Base-by-base conservation (phyloP, 495 filamentous ascomycete species). In the Aspergillus biplanus region DNA sequence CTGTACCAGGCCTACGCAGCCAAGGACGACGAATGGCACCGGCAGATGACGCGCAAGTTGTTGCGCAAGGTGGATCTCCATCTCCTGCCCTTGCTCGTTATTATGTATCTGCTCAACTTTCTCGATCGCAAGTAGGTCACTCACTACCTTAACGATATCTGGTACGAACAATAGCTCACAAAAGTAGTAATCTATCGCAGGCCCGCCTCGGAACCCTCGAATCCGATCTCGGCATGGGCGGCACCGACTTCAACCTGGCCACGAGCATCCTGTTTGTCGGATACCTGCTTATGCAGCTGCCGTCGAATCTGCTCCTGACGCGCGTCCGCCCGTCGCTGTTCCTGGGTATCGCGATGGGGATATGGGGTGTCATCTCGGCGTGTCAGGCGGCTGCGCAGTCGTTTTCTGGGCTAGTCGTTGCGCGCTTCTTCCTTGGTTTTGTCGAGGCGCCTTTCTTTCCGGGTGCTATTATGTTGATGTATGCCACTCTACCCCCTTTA, bases 91-190 rank as follows among this genome's bases (percentile, higher is more conserved):
- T 83, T 86, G 67, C 69, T 90, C 42, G 79, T 88, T 46, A 34
- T 90, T 21, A 89, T 90, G 86, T 92, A 93, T 70, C 87, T 93
- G 64, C 73, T 93, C 68, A 93, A 93, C 69, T 94, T 92, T 72
- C 76, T 93, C 65, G 91, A 93, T 73, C 83, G 91, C 48, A 85
- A 84, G 73, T 75, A 65, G 12, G 73, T 65, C 12, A 27, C 33
- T 46, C n/a, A n/a, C n/a, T n/a, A n/a, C n/a, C n/a, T n/a, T n/a
- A n/a, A n/a, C n/a, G n/a, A n/a, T n/a, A n/a, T n/a, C n/a, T n/a
- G n/a, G n/a, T n/a, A n/a, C n/a, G n/a, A n/a, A n/a, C n/a, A n/a
- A n/a, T n/a, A n/a, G n/a, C n/a, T n/a, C n/a, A n/a, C n/a, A n/a
- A n/a, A 16, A 13, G 31, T 46, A 74, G 73, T 54, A 75, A 76